A percentile compares a stretch with the other conserved stretches of the same genome.
Conservation (phyloP, 345 rosid species). For the Linum lewisii region DNA sequence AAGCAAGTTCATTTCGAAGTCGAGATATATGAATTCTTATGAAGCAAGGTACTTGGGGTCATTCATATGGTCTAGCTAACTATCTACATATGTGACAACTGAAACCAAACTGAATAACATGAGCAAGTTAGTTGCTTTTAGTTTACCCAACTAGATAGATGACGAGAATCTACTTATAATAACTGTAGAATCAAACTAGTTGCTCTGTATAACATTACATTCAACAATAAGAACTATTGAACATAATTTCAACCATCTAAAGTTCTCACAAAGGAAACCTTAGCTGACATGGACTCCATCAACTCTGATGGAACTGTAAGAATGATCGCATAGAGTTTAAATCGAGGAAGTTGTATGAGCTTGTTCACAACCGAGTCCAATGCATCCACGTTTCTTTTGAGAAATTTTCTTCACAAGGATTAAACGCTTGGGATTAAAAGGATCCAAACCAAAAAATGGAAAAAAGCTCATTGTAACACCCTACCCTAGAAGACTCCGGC, state of each 20-base stretch:
- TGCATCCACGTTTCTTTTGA: slow-evolving; percentile 76
- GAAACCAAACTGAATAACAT: not conserved
- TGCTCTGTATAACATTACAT: not conserved
- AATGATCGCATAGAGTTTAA: no score
- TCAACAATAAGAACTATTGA: no score
- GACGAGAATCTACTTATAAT: no score
- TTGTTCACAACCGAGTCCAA: slow-evolving; percentile 71
- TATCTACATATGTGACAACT: not conserved
- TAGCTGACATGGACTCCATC: not conserved
- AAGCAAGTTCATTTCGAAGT: not conserved
- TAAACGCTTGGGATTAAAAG: no score
- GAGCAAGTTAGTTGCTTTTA: not conserved
- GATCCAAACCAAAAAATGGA: no score
- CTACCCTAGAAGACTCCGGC: no score
- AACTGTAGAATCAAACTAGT: not conserved
- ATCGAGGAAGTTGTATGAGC: slow-evolving; percentile 45
- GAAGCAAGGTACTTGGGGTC: not conserved
- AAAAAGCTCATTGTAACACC: no score
- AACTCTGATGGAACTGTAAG: not conserved
- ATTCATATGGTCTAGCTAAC: no score
- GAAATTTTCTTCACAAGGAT: slow-evolving; percentile 42
- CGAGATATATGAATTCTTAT: no score
- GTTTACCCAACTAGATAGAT: not conserved
- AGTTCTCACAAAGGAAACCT: no score
- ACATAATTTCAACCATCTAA: not conserved